phyloP scores from a whole-genome alignment of 2,329 filamentous ascomycete species.

The Teratosphaeria pseudoeucalypti region DNA sequence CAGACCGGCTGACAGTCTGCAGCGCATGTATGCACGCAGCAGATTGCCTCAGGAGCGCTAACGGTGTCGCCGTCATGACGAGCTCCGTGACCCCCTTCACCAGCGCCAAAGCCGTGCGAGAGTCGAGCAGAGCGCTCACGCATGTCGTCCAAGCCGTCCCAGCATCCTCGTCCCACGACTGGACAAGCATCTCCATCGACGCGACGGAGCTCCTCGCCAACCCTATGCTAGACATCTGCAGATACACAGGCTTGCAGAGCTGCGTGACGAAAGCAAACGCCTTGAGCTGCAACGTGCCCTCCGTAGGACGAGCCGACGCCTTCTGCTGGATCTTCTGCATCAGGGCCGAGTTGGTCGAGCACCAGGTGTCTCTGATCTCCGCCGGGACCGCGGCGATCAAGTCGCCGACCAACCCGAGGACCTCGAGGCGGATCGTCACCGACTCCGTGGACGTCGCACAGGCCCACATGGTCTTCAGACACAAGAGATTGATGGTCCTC shows the following conservation, averaged over 20 bases:
- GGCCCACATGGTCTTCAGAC: slow-evolving; percentile 22
- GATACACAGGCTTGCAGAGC: slow-evolving; percentile 13
- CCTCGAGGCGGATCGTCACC: slow-evolving; percentile 12
- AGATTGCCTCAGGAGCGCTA: neutral
- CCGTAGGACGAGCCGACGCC: slow-evolving; percentile 12
- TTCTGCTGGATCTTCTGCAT: slow-evolving; percentile 27
- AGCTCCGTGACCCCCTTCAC: neutral
- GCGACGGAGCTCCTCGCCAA: slow-evolving; percentile 1
- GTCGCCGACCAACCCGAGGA: slow-evolving; percentile 19
- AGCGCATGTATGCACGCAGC: neutral
- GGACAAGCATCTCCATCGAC: neutral
- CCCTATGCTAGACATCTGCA: slow-evolving; percentile 12
- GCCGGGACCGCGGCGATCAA: slow-evolving; percentile 19
- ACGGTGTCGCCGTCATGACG: neutral
- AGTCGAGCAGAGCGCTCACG: slow-evolving; percentile 1
- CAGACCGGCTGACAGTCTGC: neutral
- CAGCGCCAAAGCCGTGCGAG: neutral
- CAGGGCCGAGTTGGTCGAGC: slow-evolving; percentile 18
- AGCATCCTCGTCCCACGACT: neutral
- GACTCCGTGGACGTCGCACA: slow-evolving; percentile 12
- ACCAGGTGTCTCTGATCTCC: slow-evolving; percentile 21
- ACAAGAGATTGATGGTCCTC: slow-evolving; percentile 26
- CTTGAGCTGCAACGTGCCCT: slow-evolving; percentile 12
- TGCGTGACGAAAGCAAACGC: slow-evolving; percentile 17
- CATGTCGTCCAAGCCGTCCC: neutral